Base-by-base conservation (phyloP, 2,329 filamentous ascomycete species). In the Chaetomiaceae sp. region DNA sequence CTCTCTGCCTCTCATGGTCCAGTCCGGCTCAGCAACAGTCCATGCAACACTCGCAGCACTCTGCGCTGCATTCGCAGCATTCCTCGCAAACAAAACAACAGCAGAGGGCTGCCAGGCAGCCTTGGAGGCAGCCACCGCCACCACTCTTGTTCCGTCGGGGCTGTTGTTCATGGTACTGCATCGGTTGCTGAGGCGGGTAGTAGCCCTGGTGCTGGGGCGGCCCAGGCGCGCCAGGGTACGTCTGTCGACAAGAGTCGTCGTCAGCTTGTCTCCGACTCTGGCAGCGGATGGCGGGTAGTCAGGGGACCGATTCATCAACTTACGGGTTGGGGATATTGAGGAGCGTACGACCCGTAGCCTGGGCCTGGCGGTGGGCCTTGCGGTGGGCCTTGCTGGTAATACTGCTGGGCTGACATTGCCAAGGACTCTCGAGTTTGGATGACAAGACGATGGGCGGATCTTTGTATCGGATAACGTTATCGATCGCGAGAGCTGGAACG, bases 21-120 rank as follows among this genome's bases (percentile, higher is more conserved):
- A 39, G 10, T 5, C 43, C 23, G 34, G 4, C 34, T 44, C 20
- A 71, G 55, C 65, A 70, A 54, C 63, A 64, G 31, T 67, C 66
- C 48, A 60, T 54, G 48, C 65, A 70, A 58, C 69, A 68, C 52
- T 71, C 68, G 60, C 65, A 70, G 64, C 73, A 76, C 34, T 75
- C 73, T 43, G 67, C 65, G 55, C 73, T 76, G 58, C 71, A 73
- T 58, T 78, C 75, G 62, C 75, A 76, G 46, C 71, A 69, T 58
- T 77, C 71, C 58, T 76, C 74, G 56, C 70, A 72, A 48, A 74
- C 68, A 59, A 74, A 78, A 63, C 75, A 78, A 61, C 73, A 77
- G 62, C 74, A 76, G 34, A 75, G 57, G 13, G 70, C 66, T 23
- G 73, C 74, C 10, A 78, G 62, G 62, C 73, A 76, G 48, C 67